Conservation (phyloP, 2,329 filamentous ascomycete genomes). For the Setomelanomma holmii region DNA sequence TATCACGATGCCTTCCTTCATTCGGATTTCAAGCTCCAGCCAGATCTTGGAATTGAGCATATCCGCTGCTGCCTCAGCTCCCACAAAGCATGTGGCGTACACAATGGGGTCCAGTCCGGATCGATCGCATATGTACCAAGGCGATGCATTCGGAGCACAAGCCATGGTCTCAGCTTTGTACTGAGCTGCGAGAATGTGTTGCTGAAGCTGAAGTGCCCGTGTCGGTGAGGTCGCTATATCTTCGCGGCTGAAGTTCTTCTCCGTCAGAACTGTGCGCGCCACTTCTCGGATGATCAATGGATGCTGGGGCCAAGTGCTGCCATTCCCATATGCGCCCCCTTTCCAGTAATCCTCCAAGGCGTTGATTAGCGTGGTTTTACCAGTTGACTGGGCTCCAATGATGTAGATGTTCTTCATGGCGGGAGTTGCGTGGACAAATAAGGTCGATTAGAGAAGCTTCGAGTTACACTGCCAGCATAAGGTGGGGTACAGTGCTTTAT, state of each 20-base stretch:
- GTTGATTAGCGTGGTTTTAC: constrained; percentile 55
- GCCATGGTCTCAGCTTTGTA: constrained; percentile 34
- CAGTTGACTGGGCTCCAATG: constrained; percentile 55
- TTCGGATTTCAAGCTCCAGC: constrained; percentile 40
- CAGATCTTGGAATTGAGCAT: constrained; percentile 37
- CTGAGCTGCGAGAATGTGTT: constrained; percentile 50
- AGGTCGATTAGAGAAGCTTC: background rate
- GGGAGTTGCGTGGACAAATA: background rate
- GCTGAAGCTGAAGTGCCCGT: constrained; percentile 46
- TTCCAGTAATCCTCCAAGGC: constrained; percentile 36
- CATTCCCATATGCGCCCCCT: background rate
- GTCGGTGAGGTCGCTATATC: constrained; percentile 42
- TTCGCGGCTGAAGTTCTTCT: constrained; percentile 41
- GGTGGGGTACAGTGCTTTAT: too few relatives aligned
- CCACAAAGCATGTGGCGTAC: constrained; percentile 47
- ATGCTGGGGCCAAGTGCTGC: background rate
- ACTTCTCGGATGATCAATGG: constrained; percentile 47
- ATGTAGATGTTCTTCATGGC: constrained; percentile 47
- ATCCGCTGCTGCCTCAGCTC: constrained; percentile 23
- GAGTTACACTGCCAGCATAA: background rate
- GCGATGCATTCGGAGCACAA: background rate
- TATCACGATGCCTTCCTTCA: constrained; percentile 46
- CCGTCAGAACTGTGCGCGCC: constrained; percentile 45
- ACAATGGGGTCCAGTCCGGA: constrained; percentile 54
- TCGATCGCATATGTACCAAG: constrained; percentile 54